Evolutionary conservation across 805 yeast species (phyloP), one percentile per base, ranked within the genome.

Genomic region (Tetrapisispora phaffii): DNA sequence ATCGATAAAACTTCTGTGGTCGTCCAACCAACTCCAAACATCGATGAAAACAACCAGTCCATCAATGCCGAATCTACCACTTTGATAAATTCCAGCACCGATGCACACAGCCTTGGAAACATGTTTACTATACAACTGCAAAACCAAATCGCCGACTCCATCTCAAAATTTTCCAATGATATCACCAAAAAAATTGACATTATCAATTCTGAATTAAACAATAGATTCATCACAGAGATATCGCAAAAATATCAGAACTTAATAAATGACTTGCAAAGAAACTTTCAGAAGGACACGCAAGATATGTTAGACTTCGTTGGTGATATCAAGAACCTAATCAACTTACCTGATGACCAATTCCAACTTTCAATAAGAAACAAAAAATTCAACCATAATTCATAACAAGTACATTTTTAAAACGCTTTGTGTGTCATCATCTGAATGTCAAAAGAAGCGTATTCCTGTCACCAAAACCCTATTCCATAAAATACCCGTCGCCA

Each of bases 181-280:
- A 48, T 69, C 39, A 54, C 58, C 0, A 51, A 54, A 17, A 69
- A 68, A 48, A 60, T 69, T 34, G 52, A 56, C 4, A 53, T 69
- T 6, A 63, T 69, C 39, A 69, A 68, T 44, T 54, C 59, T 6
- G 71, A 67, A 45, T 50, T 69, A 46, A 68, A 66, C 44, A 55
- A 58, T 35, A 66, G 59, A 42, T 55, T 68, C 3, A 52, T 63
- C 47, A 48, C 44, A 17, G 69, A 68, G 32, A 45, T 69, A 40
- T 59, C 71, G 0, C 49, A 47, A 9, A 67, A 67, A 44, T 69
- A 69, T 45, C 64, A 65, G 38, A 46, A 38, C 0, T 33, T 67
- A 32, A 62, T 69, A 42, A 52, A 52, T 12, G 62, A 64, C 3
- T 48, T 69, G 31, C 66, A 63, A 47, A 45, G 29, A 2, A 62